These are phyloP conservation scores for Neopestalotiopsis clavispora DNA, from an alignment of 2,329 filamentous ascomycete genomes.

Conservation along the genomic window DNA sequence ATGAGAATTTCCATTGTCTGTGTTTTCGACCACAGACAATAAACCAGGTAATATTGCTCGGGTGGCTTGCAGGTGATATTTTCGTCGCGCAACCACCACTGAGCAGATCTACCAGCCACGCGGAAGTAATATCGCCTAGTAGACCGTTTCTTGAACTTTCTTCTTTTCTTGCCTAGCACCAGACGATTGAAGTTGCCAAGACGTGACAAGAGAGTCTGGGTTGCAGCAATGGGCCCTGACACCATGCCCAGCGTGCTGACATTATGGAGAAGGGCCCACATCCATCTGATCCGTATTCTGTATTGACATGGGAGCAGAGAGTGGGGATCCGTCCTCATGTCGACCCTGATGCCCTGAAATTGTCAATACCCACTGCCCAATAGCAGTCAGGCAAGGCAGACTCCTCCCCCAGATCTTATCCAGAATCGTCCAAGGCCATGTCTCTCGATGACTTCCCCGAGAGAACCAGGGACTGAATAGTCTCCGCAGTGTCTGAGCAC, in stretches of 20 bases:
- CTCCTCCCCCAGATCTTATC: constrained; percentile 1
- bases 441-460: background rate
- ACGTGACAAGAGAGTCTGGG: background rate
- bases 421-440: background rate
- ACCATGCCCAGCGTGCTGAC: background rate
- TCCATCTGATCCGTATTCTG: background rate
- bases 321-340: background rate
- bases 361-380: background rate
- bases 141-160: background rate
- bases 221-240: background rate
- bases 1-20: background rate
- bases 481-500: background rate
- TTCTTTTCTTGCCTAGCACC: background rate
- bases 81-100: background rate
- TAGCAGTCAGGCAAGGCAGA: background rate
- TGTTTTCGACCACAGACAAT: background rate
- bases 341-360: background rate
- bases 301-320: background rate
- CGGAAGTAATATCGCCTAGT: background rate
- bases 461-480: background rate
- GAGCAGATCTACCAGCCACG: background rate
- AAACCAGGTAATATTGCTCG: background rate
- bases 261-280: background rate
- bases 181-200: background rate
- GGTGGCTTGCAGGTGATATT: background rate